Percentiles rank a stretch among this genome's conserved stretches.
Evolutionary conservation across 345 rosid genomes (phyloP).

Genomic region (Gossypium arboreum): DNA sequence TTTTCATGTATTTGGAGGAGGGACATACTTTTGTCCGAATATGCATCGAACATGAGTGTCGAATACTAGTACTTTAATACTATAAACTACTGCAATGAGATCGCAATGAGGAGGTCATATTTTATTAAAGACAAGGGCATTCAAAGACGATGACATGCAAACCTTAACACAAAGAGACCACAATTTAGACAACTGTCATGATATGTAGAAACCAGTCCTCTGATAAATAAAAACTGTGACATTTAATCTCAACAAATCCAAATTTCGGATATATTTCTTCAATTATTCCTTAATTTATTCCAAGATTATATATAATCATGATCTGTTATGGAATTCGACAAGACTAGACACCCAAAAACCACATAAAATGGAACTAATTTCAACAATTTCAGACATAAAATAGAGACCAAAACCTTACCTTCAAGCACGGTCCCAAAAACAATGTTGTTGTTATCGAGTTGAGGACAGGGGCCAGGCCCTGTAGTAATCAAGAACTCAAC

Average conservation of each 20-base stretch:
- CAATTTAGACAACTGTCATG: neutral
- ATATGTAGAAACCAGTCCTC: neutral
- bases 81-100: too few relatives aligned
- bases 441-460: conserved; percentile 70
- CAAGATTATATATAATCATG: neutral
- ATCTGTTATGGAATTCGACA: neutral
- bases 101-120: too few relatives aligned
- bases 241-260: neutral
- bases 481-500: conserved; percentile 89
- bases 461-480: conserved; percentile 87
- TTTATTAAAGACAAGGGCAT: neutral
- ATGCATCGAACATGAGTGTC: too few relatives aligned
- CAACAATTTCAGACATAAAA: neutral
- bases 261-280: neutral
- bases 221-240: neutral
- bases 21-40: too few relatives aligned
- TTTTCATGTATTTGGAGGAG: too few relatives aligned
- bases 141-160: neutral
- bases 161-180: neutral
- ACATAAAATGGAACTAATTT: neutral
- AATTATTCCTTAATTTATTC: neutral
- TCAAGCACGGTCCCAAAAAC: conserved; percentile 85
- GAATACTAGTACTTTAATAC: too few relatives aligned
- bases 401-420: conserved; percentile 38
- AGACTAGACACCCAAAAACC: neutral